Evolutionary conservation across 75 land plant genomes (phyloP), one percentile per base, ranked within the genome.

Genomic region (Larix kaempferi): DNA sequence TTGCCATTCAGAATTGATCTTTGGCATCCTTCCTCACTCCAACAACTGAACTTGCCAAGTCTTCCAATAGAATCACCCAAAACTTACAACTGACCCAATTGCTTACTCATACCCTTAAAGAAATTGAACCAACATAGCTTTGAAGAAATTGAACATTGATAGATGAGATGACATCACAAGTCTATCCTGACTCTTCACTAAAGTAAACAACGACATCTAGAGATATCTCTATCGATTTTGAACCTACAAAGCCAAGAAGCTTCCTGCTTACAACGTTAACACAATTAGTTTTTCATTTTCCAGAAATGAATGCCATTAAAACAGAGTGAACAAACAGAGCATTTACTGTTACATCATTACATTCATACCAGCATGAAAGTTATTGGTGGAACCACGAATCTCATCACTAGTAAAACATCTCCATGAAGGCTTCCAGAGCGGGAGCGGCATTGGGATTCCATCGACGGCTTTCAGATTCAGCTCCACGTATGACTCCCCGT

Each of bases 371-470:
- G 72, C 72, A 41, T 41, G 52, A n/a, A 69, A 69, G 35, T 39
- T 39, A n/a, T 69, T 39, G n/a, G 72, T 69, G 72, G 72, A 23
- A 35, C 52, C 72, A 39, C 1, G 39, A 17, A 69, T n/a, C 35
- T 69, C 72, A 35, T 69, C 72, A 69, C 15, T 39, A 19, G 72
- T 17, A 69, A 69, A 69, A 69, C 72, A 69, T 44, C 72, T 69
- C 72, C 72, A 69, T 39, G 72, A 69, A 69, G 72, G 72, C 72
- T 69, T 69, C 72, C 72, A 69, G 22, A 69, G 23, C 37, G 25
- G 49, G 10, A 3, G n/a, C 3, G 41, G 12, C 3, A 67, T 17
- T 17, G 72, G 72, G 12, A 67, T 67, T 39, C 39, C 72, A 37
- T 19, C 49, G 17, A 0, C 8, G 49, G n/a, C 44, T 67, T 39